A percentile compares a stretch with the other conserved stretches of the same genome.
Conservation (phyloP, 2,329 filamentous ascomycete genomes). For the Cladorrhinum sp. region DNA sequence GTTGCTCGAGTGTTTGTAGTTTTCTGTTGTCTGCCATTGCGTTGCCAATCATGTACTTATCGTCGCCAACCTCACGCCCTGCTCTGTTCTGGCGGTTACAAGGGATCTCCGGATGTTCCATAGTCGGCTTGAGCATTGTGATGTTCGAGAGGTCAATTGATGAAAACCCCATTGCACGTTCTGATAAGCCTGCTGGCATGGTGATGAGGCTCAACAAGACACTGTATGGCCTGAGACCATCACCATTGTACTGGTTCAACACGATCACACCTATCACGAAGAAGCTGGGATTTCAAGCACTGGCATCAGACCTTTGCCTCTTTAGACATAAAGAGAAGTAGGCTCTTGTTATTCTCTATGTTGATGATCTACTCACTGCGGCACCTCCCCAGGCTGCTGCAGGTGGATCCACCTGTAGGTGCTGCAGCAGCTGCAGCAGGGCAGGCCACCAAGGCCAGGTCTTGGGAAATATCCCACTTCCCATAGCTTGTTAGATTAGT, state of each 20-base stretch:
- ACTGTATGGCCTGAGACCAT: no score
- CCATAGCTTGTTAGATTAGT: no score
- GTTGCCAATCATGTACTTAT: neutral
- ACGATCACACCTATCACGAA: neutral
- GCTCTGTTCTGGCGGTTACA: no score
- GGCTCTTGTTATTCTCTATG: neutral
- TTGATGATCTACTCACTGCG: neutral
- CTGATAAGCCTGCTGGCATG: no score
- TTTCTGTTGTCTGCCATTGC: neutral
- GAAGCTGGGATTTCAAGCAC: neutral
- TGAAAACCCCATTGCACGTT: constrained; percentile 5
- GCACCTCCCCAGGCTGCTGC: neutral
- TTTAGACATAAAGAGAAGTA: neutral
- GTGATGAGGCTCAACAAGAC: no score
- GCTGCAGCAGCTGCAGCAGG: no score
- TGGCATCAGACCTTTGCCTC: neutral
- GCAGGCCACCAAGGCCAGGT: no score
- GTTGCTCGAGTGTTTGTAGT: neutral
- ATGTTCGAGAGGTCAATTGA: constrained; percentile 1
- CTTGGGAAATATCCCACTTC: no score
- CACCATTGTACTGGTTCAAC: constrained; percentile 2
- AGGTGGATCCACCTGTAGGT: no score
- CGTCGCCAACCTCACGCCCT: neutral
- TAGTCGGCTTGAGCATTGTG: constrained; percentile 3
- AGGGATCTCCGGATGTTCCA: neutral